A percentile compares a stretch with the other conserved stretches of the same genome.
Evolutionary conservation across 225 moss, liverwort and hornwort species (phyloP).

Genomic region (Thuidium tamariscinum): DNA sequence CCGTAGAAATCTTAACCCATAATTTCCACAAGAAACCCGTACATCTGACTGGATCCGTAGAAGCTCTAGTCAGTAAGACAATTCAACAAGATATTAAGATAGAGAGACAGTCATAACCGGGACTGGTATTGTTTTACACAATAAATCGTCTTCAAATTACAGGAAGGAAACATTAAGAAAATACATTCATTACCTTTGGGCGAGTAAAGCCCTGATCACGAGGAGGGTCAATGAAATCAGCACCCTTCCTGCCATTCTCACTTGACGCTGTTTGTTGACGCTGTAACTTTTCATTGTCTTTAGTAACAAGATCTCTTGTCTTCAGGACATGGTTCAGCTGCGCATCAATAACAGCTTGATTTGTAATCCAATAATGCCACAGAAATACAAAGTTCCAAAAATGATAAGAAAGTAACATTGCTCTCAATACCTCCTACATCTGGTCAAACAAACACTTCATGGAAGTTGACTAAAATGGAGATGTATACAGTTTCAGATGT

Average conservation of each 20-base stretch:
- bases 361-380: not conserved
- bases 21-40: not conserved
- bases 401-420: not conserved
- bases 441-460: not conserved
- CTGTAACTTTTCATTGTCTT: conserved; percentile 79
- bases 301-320: conserved; percentile 69
- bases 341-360: conserved; percentile 8
- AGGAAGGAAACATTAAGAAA: not conserved
- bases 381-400: not conserved
- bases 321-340: conserved; percentile 87
- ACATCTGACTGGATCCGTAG: not conserved
- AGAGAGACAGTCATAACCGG: not conserved
- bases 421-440: not conserved
- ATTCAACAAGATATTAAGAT: not conserved
- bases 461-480: not conserved
- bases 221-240: conserved; percentile 53
- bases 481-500: not conserved
- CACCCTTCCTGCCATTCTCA: conserved; percentile 21
- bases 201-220: conserved; percentile 97
- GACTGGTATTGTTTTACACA: not conserved
- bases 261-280: conserved; percentile 24
- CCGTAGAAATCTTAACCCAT: not conserved
- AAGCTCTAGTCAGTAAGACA: not conserved
- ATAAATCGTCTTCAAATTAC: not conserved
- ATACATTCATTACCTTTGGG: conserved; percentile 52